These are phyloP conservation scores for Neobulgaria alba DNA, from an alignment of 2,329 filamentous ascomycete genomes.

Conservation along the genomic window DNA sequence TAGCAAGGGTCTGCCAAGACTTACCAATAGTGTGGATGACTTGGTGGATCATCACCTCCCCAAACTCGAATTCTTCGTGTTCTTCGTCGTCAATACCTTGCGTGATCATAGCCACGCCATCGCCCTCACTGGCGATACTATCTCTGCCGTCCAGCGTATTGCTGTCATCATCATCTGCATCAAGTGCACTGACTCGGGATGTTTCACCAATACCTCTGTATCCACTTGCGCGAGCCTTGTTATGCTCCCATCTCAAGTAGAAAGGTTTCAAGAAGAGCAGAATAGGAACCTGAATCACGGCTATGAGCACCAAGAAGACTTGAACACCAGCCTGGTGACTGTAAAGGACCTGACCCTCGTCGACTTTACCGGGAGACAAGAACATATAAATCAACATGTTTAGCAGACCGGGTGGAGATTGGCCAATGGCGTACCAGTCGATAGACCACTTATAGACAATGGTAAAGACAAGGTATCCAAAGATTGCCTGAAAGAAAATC, in stretches of 20 bases:
- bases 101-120: conserved; percentile 80
- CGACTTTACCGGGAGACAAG: conserved; percentile 68
- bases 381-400: conserved; percentile 99
- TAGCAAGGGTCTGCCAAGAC: conserved; percentile 28
- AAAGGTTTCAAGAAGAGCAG: conserved; percentile 92
- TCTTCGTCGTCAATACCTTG: conserved; percentile 80
- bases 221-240: conserved; percentile 74
- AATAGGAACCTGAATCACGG: conserved; percentile 78
- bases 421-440: conserved; percentile 62
- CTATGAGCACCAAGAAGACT: conserved; percentile 68
- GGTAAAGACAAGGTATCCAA: conserved; percentile 87
- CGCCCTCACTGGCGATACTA: conserved; percentile 66
- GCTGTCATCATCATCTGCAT: conserved; percentile 70
- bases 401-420: conserved; percentile 73
- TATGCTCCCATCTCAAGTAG: conserved; percentile 90
- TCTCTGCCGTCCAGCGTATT: conserved; percentile 54
- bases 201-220: conserved; percentile 91
- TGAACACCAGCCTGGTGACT: conserved; percentile 68
- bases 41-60: conserved; percentile 97
- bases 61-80: conserved; percentile 95
- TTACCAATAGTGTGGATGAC: conserved; percentile 96
- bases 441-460: conserved; percentile 97
- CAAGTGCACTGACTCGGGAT: conserved; percentile 78
- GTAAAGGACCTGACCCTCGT: conserved; percentile 70
- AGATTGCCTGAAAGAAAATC: conserved; percentile 99